phyloP scores from a whole-genome alignment of 345 rosid species.

The Ceriops zippeliana region DNA sequence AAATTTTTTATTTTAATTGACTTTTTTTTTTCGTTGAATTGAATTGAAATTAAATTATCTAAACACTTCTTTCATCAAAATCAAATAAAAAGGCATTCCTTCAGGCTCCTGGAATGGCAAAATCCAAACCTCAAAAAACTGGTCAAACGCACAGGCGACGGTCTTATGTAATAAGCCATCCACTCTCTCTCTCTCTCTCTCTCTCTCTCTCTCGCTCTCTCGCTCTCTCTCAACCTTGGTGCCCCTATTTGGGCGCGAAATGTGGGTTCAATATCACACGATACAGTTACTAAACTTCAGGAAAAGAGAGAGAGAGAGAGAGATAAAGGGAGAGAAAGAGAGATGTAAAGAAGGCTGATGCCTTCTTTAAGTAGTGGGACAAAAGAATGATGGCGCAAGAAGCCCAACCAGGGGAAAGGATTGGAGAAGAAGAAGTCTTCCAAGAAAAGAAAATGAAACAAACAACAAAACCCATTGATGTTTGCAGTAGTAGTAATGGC shows the following conservation, averaged over 20 bases:
- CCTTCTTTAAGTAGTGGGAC: neutral
- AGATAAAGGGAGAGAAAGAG: neutral
- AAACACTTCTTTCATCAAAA: no score
- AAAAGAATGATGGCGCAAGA: constrained; percentile 54
- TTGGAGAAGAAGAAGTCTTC: constrained; percentile 20
- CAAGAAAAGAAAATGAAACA: constrained; percentile 29
- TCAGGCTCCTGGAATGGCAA: neutral
- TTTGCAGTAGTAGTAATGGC: constrained; percentile 16
- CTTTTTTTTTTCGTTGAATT: no score
- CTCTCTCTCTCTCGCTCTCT: neutral
- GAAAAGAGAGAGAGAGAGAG: constrained; percentile 24
- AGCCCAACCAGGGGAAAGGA: constrained; percentile 38
- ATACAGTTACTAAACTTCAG: constrained; percentile 45
- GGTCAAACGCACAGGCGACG: constrained; percentile 45
- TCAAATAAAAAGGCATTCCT: no score
- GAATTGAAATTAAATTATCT: no score
- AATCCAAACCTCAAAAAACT: constrained; percentile 16
- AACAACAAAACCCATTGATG: constrained; percentile 15
- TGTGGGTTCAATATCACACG: constrained; percentile 48
- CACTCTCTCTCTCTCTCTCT: neutral
- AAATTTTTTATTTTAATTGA: no score
- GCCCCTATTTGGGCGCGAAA: constrained; percentile 44
- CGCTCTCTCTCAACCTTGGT: neutral
- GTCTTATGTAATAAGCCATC: constrained; percentile 19
- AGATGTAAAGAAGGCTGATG: neutral